Percentiles rank a stretch among this genome's conserved stretches.
Evolutionary conservation across 2,329 filamentous ascomycete genomes (phyloP).

Genomic region (Clarireedia paspali): DNA sequence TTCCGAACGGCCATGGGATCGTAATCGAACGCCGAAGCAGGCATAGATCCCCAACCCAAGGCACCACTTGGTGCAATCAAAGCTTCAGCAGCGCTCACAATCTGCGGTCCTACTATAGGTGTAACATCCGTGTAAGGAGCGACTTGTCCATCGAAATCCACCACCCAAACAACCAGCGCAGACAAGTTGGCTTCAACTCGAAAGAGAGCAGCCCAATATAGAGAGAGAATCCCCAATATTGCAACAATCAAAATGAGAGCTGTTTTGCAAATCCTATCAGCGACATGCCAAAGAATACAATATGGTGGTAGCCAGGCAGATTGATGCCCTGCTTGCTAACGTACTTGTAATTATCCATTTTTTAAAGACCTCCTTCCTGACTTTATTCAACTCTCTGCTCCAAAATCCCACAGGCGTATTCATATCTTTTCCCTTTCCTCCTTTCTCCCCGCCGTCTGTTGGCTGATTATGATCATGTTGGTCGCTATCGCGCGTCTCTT

Average conservation of each 20-base stretch:
- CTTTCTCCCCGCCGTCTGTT: not conserved
- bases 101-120: conserved; percentile 48
- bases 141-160: conserved; percentile 52
- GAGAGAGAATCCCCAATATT: conserved; percentile 38
- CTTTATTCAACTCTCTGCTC: conserved; percentile 13
- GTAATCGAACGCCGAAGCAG: not conserved
- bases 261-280: not conserved
- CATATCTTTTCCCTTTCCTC: conserved; percentile 11
- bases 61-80: conserved; percentile 25
- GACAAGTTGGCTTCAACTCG: conserved; percentile 40
- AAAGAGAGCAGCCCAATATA: conserved; percentile 55
- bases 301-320: conserved; percentile 32
- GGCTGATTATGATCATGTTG: not conserved
- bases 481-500: not conserved
- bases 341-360: conserved; percentile 21
- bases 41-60: conserved; percentile 1
- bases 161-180: conserved; percentile 46
- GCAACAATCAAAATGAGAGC: not conserved
- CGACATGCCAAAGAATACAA: not conserved
- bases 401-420: conserved; percentile 18
- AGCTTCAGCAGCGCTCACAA: conserved; percentile 39
- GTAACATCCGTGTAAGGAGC: conserved; percentile 41
- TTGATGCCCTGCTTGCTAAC: not conserved
- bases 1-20: not conserved
- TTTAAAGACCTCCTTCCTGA: conserved; percentile 14